Evolutionary conservation across 2,329 filamentous ascomycete species (phyloP), one percentile per base, ranked within the genome.

Genomic region (Pestalotiopsis fici): DNA sequence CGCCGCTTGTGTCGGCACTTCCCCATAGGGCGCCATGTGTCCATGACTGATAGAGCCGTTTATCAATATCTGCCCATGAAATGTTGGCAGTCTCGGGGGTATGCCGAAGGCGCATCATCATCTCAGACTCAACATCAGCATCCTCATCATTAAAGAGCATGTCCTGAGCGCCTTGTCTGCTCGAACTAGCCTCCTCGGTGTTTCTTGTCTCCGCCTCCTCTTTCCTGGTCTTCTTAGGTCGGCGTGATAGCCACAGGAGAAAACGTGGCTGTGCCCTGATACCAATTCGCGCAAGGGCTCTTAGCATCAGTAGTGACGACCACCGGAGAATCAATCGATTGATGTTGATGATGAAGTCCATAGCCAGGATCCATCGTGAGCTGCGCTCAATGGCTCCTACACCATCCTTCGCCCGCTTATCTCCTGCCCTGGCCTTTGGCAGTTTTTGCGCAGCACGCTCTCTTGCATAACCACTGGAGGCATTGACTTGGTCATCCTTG

Each of bases 1-100:
- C 92, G 31, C 92, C 93, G 74, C 93, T 97, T 4, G 85, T 85
- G 76, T 98, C 95, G 37, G 90, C 85, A 18, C 91, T 90, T 1
- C 95, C 95, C 90, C 94, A 98, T 82, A 93, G 93, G 7, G 93
- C 94, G 23, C 93, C 94, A 65, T 86, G 84, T 64, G 92, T 89
- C 92, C 94, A 98, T 88, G 95, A 96, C 35, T 85, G 84, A 77
- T 98, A 98, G 1, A 98, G 82, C 67, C 89, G 90, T 2, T 86
- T 85, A 70, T 95, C 91, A 2, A 98, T 83, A 50, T 88, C 87
- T 31, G 87, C 86, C 72, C 96, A 92, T 54, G 89, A 82, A 6
- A 82, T 71, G 18, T 81, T 35, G 71, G 77, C 74, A 75, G 80
- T 76, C 65, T 76, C 74, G 13, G 72, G 71, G 6, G 74, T 77